These are phyloP conservation scores for Chytriomyces sp. DNA, from an alignment of 192 early-diverging fungal species.

Conservation along the genomic window DNA sequence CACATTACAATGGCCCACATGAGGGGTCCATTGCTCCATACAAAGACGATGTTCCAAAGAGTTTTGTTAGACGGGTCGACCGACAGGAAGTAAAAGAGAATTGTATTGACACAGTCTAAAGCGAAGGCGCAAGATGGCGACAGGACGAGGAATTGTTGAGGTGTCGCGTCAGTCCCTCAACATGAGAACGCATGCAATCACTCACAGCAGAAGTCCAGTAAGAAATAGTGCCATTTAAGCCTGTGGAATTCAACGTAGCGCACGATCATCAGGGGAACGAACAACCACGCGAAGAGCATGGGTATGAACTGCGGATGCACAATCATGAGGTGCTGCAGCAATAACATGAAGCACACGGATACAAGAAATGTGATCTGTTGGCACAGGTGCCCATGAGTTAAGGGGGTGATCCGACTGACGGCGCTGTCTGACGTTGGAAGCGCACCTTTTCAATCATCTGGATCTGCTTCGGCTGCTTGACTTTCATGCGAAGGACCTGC, in stretches of 20 bases:
- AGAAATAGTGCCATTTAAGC: conserved; percentile 27
- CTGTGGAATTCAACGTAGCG: conserved; percentile 31
- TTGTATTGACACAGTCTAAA: conserved; percentile 21
- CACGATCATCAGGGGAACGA: conserved; percentile 17
- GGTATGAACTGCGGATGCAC: not conserved
- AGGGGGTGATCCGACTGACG: not conserved
- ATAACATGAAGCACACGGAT: not conserved
- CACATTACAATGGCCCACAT: conserved; percentile 28
- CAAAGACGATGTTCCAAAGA: conserved; percentile 6
- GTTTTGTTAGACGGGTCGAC: not conserved
- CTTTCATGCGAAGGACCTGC: conserved; percentile 6
- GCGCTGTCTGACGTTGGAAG: conserved; percentile 17
- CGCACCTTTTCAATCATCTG: too few relatives aligned
- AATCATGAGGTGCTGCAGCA: conserved; percentile 4
- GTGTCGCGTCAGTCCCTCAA: too few relatives aligned
- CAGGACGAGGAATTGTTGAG: too few relatives aligned
- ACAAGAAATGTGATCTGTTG: conserved; percentile 6
- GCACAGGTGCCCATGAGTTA: not conserved
- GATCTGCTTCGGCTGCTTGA: too few relatives aligned
- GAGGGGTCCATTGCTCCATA: conserved; percentile 23
- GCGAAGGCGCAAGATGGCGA: too few relatives aligned
- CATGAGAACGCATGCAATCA: not conserved
- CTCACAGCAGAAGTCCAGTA: conserved; percentile 31
- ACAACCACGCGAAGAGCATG: not conserved
- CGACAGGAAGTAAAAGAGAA: conserved; percentile 22